Evolutionary conservation across 805 yeast genomes (phyloP).

Genomic region (Cyberlindnera japonica): DNA sequence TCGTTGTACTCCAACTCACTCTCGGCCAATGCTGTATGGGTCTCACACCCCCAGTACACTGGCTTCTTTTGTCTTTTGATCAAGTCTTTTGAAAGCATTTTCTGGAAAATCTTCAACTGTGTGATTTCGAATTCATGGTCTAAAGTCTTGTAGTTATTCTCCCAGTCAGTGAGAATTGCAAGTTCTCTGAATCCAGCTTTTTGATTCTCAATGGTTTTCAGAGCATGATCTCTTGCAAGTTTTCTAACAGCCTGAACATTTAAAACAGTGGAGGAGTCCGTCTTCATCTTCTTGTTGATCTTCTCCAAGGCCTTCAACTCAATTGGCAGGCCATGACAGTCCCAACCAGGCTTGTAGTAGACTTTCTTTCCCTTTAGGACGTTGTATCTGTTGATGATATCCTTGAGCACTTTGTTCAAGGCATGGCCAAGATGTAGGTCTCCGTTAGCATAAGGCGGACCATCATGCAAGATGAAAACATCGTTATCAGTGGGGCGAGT

Average conservation of each 20-base stretch:
- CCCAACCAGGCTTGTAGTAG: constrained; percentile 92
- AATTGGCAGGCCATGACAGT: constrained; percentile 96
- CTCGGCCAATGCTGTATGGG: constrained; percentile 92
- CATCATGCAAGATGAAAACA: constrained; percentile 80
- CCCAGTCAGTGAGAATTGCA: constrained; percentile 85
- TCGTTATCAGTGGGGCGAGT: constrained; percentile 32
- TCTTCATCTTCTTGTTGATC: constrained; percentile 33
- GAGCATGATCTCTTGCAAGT: constrained; percentile 69
- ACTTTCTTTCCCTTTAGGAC: constrained; percentile 60
- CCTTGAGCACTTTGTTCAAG: constrained; percentile 83
- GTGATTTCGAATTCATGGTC: constrained; percentile 64
- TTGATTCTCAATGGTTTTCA: constrained; percentile 61
- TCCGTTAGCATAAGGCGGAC: constrained; percentile 99
- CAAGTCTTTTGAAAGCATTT: constrained; percentile 60
- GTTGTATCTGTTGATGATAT: constrained; percentile 72
- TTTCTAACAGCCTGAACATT: constrained; percentile 54
- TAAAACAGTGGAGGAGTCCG: constrained; percentile 32
- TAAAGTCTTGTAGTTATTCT: constrained; percentile 69
- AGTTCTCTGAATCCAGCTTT: constrained; percentile 57
- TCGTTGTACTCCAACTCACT: constrained; percentile 89
- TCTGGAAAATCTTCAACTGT: constrained; percentile 68
- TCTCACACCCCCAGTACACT: constrained; percentile 96
- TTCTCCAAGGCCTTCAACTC: constrained; percentile 77
- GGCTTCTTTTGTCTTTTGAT: constrained; percentile 88
- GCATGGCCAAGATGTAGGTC: constrained; percentile 91